phyloP scores from a whole-genome alignment of 2,329 filamentous ascomycete genomes.

The Fonsecaea pugnacius region DNA sequence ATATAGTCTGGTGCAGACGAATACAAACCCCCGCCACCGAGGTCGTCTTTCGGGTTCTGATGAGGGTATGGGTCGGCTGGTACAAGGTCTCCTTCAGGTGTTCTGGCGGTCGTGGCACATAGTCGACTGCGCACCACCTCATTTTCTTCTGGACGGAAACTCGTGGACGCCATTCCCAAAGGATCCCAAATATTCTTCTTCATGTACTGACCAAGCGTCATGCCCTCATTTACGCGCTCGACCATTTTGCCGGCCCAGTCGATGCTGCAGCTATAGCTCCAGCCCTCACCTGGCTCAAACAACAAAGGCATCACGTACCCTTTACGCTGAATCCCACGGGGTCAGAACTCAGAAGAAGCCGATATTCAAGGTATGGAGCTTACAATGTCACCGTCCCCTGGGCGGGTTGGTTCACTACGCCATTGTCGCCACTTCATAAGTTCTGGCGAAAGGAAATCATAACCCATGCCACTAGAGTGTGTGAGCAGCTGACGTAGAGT shows the following conservation, averaged over 20 bases:
- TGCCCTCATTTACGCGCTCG: constrained; percentile 52
- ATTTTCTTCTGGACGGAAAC: constrained; percentile 24
- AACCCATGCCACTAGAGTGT: constrained; percentile 32
- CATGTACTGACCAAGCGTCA: constrained; percentile 50
- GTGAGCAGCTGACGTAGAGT: constrained; percentile 34
- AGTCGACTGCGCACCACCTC: constrained; percentile 13
- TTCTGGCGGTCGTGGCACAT: constrained; percentile 48
- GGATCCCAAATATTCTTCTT: constrained; percentile 52
- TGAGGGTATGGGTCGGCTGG: constrained; percentile 46
- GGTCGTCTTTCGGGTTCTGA: constrained; percentile 45
- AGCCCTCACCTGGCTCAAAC: constrained; percentile 55
- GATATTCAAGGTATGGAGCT: not conserved
- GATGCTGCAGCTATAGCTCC: constrained; percentile 56
- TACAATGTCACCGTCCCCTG: constrained; percentile 14
- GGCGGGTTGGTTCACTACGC: constrained; percentile 2
- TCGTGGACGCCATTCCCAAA: constrained; percentile 47
- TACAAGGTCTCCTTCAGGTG: constrained; percentile 44
- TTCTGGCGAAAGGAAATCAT: constrained; percentile 30
- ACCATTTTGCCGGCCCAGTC: constrained; percentile 59
- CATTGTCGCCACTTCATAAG: constrained; percentile 30
- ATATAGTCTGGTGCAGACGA: constrained; percentile 40
- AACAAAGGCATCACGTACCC: constrained; percentile 21
- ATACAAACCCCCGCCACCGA: constrained; percentile 54
- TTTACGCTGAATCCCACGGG: not conserved
- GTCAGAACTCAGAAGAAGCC: not conserved